Evolutionary conservation across 1,284 basidiomycete species (phyloP).

Genomic region (Sphaerobolus stellatus): DNA sequence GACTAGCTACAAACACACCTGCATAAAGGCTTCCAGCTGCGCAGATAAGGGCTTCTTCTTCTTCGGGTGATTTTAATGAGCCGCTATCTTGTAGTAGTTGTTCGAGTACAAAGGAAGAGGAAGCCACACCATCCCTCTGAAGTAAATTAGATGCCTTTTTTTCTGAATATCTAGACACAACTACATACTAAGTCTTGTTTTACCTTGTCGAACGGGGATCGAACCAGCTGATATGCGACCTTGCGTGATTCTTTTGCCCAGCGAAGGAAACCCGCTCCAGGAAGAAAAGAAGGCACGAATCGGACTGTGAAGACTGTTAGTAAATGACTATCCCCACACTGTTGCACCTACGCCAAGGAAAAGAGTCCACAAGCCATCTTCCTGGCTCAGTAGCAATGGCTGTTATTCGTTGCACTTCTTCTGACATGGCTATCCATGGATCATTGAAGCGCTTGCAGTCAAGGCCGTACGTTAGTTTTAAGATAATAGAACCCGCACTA

Average conservation of each 20-base stretch:
- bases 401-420: constrained; percentile 12
- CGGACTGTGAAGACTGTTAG: neutral
- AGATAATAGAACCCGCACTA: constrained; percentile 11
- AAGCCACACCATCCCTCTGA: neutral
- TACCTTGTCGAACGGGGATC: neutral
- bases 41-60: neutral
- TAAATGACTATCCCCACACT: too few species aligned
- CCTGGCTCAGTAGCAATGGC: constrained; percentile 13
- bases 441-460: constrained; percentile 8
- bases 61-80: neutral
- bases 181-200: neutral
- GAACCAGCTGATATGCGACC: neutral
- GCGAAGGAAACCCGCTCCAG: neutral
- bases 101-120: neutral
- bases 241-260: neutral
- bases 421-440: constrained; percentile 13
- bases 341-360: constrained; percentile 6
- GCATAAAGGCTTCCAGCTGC: neutral
- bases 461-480: constrained; percentile 16
- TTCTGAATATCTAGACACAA: neutral
- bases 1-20: neutral
- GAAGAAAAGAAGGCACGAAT: neutral
- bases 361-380: constrained; percentile 18
- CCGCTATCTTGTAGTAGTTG: neutral
- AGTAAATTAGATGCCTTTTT: neutral